Base-by-base conservation (phyloP, 148 eudicot genomes). In the Linanthus parryae region DNA sequence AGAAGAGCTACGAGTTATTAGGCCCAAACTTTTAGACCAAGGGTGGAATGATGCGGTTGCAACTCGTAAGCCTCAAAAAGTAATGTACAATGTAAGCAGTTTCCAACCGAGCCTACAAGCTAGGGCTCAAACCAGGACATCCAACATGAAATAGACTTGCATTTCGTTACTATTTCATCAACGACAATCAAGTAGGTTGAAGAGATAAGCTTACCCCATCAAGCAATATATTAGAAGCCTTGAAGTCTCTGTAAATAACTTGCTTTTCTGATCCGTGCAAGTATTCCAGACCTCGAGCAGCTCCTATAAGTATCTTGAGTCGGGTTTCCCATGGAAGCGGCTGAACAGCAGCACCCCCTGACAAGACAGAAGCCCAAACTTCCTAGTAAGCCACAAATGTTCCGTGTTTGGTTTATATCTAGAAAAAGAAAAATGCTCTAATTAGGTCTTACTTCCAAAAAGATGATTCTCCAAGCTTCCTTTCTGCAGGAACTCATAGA, bases 391-490 rank as follows among this genome's bases (percentile, higher is more conserved):
- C 44, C 57, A 23, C 35, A 35, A n/a, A n/a, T n/a, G 11, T 31
- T 31, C 11, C 4, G 35, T 7, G 19, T 11, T 8, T 21, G 9
- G 34, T 9, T 29, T 3, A 48, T 48, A 7, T 8, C 5, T n/a
- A 28, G 52, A 48, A 23, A 43, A 56, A 12, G 26, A 8, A 23
- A 24, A 44, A 13, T 1, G 45, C 45, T 42, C 40, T 19, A 16
- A 10, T 27, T 22, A 24, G 23, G 20, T 26, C 94, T 76, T 84
- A 89, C 97, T 63, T 68, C 88, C 82, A 34, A 85, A 89, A 9
- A 89, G 80, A 59, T 85, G 97, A 62, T 85, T 80, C 45, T 89
- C 97, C 58, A 89, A 69, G 73, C 95, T 82, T 22, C 95, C 91
- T 24, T 65, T 75, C 39, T 73, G 88, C 95, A 89, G 73, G 54